Evolutionary conservation across 2,329 filamentous ascomycete genomes (phyloP).

Genomic region (Colletotrichum siamense): DNA sequence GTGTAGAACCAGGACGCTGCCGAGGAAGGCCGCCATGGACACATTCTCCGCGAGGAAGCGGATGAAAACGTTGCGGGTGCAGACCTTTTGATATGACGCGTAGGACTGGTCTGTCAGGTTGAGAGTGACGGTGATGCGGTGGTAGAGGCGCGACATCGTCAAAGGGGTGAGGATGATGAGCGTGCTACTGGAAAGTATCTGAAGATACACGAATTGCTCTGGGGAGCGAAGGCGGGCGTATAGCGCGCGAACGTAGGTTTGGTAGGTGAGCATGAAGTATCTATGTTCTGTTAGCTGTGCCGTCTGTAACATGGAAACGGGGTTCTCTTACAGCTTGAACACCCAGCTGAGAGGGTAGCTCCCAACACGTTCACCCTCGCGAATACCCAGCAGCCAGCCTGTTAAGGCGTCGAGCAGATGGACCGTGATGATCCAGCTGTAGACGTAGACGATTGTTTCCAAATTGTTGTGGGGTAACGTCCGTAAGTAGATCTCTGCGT

Average conservation of each 20-base stretch:
- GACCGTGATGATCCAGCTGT: conserved; percentile 72
- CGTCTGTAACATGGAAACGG: neutral
- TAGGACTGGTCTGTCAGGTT: conserved; percentile 66
- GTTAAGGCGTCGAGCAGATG: conserved; percentile 69
- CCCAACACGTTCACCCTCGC: conserved; percentile 69
- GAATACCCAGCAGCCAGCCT: conserved; percentile 70
- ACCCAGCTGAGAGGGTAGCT: conserved; percentile 75
- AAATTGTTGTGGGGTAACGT: conserved; percentile 70
- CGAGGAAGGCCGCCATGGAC: conserved; percentile 72
- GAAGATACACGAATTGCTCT: conserved; percentile 68
- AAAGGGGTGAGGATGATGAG: conserved; percentile 69
- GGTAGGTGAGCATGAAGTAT: conserved; percentile 73
- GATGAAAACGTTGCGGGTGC: conserved; percentile 71
- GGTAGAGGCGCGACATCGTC: conserved; percentile 65
- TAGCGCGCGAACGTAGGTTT: conserved; percentile 72
- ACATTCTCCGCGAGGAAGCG: conserved; percentile 71
- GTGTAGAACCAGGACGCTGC: conserved; percentile 69
- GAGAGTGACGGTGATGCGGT: conserved; percentile 59
- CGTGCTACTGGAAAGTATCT: conserved; percentile 66
- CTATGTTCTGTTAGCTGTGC: conserved; percentile 35
- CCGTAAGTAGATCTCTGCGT: conserved; percentile 71
- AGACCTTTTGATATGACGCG: conserved; percentile 68
- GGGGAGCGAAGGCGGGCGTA: conserved; percentile 72
- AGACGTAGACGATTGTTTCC: conserved; percentile 73
- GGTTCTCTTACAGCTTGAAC: conserved; percentile 65